These are phyloP conservation scores for Thielaviopsis euricoi DNA, from an alignment of 2,329 filamentous ascomycete species.

Conservation along the genomic window DNA sequence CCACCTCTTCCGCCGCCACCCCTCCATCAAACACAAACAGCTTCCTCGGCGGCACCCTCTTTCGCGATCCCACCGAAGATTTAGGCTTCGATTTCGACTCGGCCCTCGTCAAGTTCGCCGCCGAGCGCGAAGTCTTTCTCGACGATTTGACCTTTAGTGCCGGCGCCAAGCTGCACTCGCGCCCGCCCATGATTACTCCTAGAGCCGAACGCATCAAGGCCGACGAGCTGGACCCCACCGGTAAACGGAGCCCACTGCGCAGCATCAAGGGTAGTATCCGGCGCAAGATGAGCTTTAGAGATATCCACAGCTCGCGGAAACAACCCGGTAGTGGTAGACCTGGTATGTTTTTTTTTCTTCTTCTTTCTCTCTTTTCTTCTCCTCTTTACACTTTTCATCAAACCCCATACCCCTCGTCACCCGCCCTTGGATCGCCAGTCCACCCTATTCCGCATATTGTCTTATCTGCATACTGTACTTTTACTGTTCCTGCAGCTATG, in stretches of 20 bases:
- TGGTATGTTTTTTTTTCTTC: conserved; percentile 28
- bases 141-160: conserved; percentile 83
- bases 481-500: too few species aligned
- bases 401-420: too few species aligned
- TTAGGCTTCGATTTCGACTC: conserved; percentile 81
- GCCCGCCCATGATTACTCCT: conserved; percentile 59
- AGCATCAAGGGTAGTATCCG: conserved; percentile 71
- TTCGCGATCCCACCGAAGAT: conserved; percentile 18
- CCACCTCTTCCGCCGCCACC: conserved; percentile 10
- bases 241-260: conserved; percentile 37
- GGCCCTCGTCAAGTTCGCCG: conserved; percentile 83
- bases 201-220: conserved; percentile 67
- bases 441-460: too few species aligned
- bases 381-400: too few species aligned
- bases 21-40: conserved; percentile 13
- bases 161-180: conserved; percentile 55
- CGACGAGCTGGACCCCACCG: conserved; percentile 44
- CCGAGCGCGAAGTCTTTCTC: conserved; percentile 84
- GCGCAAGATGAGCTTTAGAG: conserved; percentile 78
- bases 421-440: too few species aligned
- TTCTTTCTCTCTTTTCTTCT: too few species aligned
- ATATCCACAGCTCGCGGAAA: conserved; percentile 89
- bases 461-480: too few species aligned
- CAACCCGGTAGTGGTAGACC: conserved; percentile 62
- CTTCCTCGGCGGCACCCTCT: conserved; percentile 21